Evolutionary conservation across 129 eudicot species (phyloP).

Genomic region (Centella asiatica): DNA sequence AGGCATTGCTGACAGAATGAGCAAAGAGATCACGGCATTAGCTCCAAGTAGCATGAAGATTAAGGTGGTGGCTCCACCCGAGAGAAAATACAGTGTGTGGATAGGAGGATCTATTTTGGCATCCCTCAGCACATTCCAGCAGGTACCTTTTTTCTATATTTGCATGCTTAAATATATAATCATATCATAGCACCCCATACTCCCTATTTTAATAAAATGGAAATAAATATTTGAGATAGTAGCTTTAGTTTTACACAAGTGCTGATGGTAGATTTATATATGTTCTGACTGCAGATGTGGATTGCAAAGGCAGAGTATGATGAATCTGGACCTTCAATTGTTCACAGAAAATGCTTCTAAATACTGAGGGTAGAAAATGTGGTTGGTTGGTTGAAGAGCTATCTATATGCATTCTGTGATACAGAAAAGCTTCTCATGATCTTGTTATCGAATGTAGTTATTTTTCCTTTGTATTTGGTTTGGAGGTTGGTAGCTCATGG

Average conservation of each 20-base stretch:
- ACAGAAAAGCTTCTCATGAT: conserved; percentile 1
- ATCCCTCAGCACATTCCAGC: conserved; percentile 12
- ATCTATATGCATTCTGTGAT: neutral
- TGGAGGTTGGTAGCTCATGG: too few relatives aligned
- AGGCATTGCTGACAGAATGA: conserved; percentile 8
- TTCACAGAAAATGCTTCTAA: conserved; percentile 11
- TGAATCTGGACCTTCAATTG: conserved; percentile 10
- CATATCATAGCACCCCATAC: neutral
- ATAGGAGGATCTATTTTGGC: conserved; percentile 8
- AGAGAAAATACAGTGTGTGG: conserved; percentile 10
- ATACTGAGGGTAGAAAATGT: neutral
- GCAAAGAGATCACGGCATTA: conserved; percentile 4
- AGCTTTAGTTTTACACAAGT: too few relatives aligned
- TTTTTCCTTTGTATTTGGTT: neutral
- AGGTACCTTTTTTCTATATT: neutral
- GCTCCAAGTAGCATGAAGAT: conserved; percentile 9
- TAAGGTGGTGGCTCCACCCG: conserved; percentile 10
- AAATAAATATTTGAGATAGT: neutral
- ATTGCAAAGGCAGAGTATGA: conserved; percentile 9
- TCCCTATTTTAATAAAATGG: neutral
- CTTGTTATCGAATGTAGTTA: neutral
- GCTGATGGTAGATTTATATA: neutral
- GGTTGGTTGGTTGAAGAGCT: conserved; percentile 2
- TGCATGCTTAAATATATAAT: neutral
- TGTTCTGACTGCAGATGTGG: conserved; percentile 2